These are phyloP conservation scores for Beta vulgaris DNA, from an alignment of 148 eudicot species.

Conservation along the genomic window DNA sequence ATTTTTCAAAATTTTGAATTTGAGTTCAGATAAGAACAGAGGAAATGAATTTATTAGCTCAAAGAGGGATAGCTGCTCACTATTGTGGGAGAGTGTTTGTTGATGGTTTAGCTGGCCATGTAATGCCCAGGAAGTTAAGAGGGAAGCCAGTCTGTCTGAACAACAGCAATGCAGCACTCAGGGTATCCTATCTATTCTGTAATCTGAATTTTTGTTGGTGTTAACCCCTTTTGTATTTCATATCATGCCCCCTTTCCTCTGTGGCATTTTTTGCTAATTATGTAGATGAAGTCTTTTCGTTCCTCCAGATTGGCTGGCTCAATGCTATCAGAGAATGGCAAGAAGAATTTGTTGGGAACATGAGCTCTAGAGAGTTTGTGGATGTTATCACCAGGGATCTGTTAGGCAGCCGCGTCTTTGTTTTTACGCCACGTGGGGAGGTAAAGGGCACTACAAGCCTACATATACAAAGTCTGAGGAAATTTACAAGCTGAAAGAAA, in stretches of 20 bases:
- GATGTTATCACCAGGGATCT: constrained; percentile 92
- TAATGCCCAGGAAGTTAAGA: constrained; percentile 47
- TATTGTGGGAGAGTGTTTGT: constrained; percentile 72
- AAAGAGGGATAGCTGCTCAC: constrained; percentile 95
- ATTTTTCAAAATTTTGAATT: background rate
- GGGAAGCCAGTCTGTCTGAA: constrained; percentile 67
- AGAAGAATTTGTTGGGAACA: constrained; percentile 97
- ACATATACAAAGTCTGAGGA: background rate
- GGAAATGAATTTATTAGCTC: constrained; percentile 96
- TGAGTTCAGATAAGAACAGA: constrained; percentile 76
- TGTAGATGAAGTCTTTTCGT: constrained; percentile 27
- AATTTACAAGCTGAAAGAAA: background rate
- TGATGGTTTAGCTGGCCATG: constrained; percentile 57
- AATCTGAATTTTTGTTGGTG: background rate
- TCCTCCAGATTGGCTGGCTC: constrained; percentile 89
- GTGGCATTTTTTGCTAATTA: constrained; percentile 10
- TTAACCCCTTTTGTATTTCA: background rate
- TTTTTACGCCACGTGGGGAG: constrained; percentile 97
- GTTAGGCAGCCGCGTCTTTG: constrained; percentile 93
- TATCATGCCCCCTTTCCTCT: background rate
- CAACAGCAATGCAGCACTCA: constrained; percentile 71
- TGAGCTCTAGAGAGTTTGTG: constrained; percentile 98
- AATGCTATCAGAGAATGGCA: constrained; percentile 99
- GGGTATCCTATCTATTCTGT: constrained; percentile 45
- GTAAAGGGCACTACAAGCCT: constrained; percentile 33